Evolutionary conservation across 2,329 filamentous ascomycete genomes (phyloP).

Genomic region (Alternaria alternata): DNA sequence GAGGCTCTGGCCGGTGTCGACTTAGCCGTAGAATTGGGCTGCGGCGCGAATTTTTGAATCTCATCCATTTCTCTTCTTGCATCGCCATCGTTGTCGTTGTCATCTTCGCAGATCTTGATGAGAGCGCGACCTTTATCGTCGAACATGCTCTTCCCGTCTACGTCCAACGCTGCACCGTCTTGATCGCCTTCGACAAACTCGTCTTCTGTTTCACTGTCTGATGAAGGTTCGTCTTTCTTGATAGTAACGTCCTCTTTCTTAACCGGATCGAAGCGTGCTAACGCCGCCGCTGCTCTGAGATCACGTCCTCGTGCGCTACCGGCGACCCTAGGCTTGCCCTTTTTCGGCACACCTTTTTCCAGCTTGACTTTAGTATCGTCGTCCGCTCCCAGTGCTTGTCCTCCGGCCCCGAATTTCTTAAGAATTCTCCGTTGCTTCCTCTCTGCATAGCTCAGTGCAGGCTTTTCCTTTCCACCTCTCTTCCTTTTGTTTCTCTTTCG

Average conservation of each 20-base stretch:
- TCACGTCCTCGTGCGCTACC: slow-evolving; percentile 78
- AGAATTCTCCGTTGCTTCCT: slow-evolving; percentile 74
- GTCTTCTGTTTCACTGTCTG: slow-evolving; percentile 48
- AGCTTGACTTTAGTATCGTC: slow-evolving; percentile 70
- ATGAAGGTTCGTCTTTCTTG: slow-evolving; percentile 46
- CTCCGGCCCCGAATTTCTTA: slow-evolving; percentile 79
- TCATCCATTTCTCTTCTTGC: slow-evolving; percentile 70
- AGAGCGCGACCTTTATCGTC: slow-evolving; percentile 71
- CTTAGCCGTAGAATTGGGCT: slow-evolving; percentile 11
- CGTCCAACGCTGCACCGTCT: slow-evolving; percentile 66
- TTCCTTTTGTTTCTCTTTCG: slow-evolving; percentile 63
- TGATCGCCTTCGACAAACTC: slow-evolving; percentile 47
- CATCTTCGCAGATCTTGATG: slow-evolving; percentile 78
- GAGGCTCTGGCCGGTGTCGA: not conserved
- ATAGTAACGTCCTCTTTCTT: slow-evolving; percentile 54
- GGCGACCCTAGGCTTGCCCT: slow-evolving; percentile 76
- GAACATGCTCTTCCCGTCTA: slow-evolving; percentile 69
- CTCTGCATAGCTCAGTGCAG: slow-evolving; percentile 71
- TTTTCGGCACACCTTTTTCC: slow-evolving; percentile 69
- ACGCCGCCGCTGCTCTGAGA: slow-evolving; percentile 76
- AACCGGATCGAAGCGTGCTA: slow-evolving; percentile 71
- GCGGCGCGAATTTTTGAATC: slow-evolving; percentile 60
- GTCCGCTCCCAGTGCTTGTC: slow-evolving; percentile 73
- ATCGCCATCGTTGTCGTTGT: slow-evolving; percentile 57
- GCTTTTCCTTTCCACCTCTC: slow-evolving; percentile 52